Evolutionary conservation across 2,329 filamentous ascomycete species (phyloP).

Genomic region (Diaporthe vaccinii): DNA sequence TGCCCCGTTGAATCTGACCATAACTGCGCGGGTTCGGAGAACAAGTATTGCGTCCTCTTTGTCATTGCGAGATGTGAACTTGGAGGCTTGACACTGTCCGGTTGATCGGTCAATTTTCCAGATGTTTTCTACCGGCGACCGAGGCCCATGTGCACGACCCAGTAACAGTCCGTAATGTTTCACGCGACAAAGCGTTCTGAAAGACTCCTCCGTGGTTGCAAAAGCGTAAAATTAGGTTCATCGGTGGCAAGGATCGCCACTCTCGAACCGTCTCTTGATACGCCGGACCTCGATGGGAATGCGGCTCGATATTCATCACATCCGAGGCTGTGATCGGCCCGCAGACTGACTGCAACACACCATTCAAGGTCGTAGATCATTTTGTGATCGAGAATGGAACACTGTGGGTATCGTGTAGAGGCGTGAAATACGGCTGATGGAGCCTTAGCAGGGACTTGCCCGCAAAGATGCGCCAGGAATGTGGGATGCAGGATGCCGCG

Average conservation of each 20-base stretch:
- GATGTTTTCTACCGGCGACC: too few species aligned
- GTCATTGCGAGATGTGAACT: background rate
- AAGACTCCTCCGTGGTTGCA: background rate
- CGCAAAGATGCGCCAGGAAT: slow-evolving; percentile 6
- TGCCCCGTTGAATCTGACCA: background rate
- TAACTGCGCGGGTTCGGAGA: too few species aligned
- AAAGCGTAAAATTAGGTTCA: background rate
- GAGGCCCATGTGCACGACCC: too few species aligned
- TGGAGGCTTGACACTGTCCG: background rate
- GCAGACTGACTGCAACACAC: background rate
- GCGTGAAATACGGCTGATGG: background rate
- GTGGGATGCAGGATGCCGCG: background rate
- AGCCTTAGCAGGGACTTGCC: background rate
- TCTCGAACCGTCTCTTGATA: background rate
- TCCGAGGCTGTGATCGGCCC: background rate
- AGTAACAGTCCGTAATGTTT: background rate
- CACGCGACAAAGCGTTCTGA: background rate
- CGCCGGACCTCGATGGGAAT: background rate
- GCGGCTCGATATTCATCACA: background rate
- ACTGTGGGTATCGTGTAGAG: background rate
- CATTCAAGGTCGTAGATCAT: background rate
- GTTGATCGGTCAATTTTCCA: background rate
- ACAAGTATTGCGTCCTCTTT: too few species aligned
- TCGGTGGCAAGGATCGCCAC: background rate
- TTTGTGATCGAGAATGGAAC: background rate